These are phyloP conservation scores for Leccinum subtestaceum DNA, from an alignment of 768 basidiomycete genomes.

Conservation along the genomic window DNA sequence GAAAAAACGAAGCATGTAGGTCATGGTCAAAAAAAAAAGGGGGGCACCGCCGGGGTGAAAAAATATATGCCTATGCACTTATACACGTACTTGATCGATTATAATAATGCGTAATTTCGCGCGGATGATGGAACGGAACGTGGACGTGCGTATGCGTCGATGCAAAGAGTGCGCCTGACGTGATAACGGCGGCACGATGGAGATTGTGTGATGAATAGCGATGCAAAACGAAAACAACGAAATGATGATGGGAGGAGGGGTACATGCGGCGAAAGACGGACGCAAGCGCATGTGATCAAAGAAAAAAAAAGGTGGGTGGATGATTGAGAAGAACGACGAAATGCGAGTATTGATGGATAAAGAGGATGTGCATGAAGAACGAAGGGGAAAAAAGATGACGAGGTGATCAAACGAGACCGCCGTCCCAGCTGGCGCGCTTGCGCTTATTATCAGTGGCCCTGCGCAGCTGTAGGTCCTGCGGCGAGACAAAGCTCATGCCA, in stretches of 20 bases:
- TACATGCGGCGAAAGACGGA: constrained; percentile 12
- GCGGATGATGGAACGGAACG: constrained; percentile 4
- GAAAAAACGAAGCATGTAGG: constrained; percentile 4
- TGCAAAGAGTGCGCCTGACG: constrained; percentile 13
- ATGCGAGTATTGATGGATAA: constrained; percentile 15
- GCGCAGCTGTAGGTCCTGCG: constrained; percentile 49
- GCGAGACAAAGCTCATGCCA: constrained; percentile 51
- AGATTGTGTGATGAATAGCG: constrained; percentile 20
- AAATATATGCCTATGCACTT: constrained; percentile 27
- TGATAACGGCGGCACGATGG: constrained; percentile 6
- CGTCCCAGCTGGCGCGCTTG: constrained; percentile 59
- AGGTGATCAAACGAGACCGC: constrained; percentile 31
- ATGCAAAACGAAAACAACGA: constrained; percentile 19
- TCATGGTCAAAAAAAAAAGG: constrained; percentile 10
- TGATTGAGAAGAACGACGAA: constrained; percentile 7
- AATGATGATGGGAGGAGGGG: constrained; percentile 1
- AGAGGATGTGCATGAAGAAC: background rate
- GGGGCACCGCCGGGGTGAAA: constrained; percentile 15
- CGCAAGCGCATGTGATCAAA: background rate
- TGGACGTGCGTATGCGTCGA: constrained; percentile 12
- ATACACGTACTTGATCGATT: constrained; percentile 23
- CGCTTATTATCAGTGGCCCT: constrained; percentile 51
- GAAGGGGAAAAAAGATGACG: background rate
- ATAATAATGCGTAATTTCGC: constrained; percentile 29
- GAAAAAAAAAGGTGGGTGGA: background rate